These are phyloP conservation scores for Paspalum vaginatum DNA, from an alignment of 176 grass and related monocot species.

Conservation along the genomic window DNA sequence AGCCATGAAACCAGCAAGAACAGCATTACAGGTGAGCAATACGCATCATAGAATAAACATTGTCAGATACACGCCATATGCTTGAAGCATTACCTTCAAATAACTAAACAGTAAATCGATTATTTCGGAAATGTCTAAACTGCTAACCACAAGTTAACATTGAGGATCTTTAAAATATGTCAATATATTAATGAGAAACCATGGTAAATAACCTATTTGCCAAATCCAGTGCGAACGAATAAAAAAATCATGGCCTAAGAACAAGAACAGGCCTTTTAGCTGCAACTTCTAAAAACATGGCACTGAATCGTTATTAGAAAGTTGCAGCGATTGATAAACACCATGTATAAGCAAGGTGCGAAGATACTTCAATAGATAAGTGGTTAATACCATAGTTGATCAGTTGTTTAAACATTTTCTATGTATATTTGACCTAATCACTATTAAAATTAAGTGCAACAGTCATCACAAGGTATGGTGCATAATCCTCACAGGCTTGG, in stretches of 20 bases:
- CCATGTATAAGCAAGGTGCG: neutral
- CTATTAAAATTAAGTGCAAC: neutral
- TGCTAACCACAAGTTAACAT: neutral
- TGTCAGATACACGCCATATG: neutral
- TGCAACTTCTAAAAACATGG: neutral
- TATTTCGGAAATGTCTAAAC: neutral
- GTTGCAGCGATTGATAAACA: neutral
- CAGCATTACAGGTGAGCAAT: neutral
- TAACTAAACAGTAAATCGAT: neutral
- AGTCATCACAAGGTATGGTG: neutral
- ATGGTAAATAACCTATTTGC: neutral
- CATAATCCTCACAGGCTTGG: neutral
- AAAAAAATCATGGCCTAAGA: conserved; percentile 7
- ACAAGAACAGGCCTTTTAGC: neutral
- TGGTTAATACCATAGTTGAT: neutral
- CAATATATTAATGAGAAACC: neutral
- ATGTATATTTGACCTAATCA: neutral
- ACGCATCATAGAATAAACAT: conserved; percentile 14
- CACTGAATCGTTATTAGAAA: neutral
- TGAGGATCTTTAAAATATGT: neutral
- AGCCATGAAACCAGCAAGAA: conserved; percentile 4
- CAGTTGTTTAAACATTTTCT: neutral
- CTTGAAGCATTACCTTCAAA: neutral
- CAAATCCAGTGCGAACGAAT: neutral
- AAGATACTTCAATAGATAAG: conserved; percentile 6